Percentiles rank a stretch among this genome's conserved stretches.
These are phyloP conservation scores for Jaenimonas drosophilae DNA, from an alignment of 208 protist species.

Conservation along the genomic window DNA sequence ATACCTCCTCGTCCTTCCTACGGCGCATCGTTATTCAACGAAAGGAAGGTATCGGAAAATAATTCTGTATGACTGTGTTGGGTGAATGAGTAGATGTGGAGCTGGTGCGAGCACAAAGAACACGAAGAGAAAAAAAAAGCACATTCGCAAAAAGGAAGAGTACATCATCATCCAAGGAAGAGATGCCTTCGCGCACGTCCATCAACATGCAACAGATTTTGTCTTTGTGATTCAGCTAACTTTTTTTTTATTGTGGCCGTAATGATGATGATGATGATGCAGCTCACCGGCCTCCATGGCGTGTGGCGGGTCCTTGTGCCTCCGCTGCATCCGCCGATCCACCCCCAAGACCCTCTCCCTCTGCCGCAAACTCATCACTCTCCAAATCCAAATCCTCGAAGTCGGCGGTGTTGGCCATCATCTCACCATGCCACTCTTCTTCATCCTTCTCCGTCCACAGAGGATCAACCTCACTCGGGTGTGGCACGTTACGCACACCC, in stretches of 20 bases:
- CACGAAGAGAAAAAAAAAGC: slow-evolving; percentile 3
- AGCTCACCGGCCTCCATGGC: background rate
- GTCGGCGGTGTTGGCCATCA: slow-evolving; percentile 78
- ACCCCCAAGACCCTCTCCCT: slow-evolving; percentile 45
- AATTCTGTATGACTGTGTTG: slow-evolving; percentile 4
- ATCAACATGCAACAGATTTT: background rate
- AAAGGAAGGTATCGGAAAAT: slow-evolving; percentile 1
- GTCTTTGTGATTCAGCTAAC: background rate
- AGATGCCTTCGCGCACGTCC: background rate
- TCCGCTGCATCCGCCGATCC: slow-evolving; percentile 5
- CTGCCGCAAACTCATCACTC: slow-evolving; percentile 40
- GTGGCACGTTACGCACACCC: slow-evolving; percentile 88
- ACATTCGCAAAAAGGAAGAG: background rate
- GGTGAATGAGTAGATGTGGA: background rate
- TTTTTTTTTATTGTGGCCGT: slow-evolving; percentile 1
- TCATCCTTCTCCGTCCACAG: slow-evolving; percentile 89
- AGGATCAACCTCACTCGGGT: slow-evolving; percentile 84
- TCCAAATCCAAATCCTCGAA: slow-evolving; percentile 85
- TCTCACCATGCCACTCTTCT: slow-evolving; percentile 89
- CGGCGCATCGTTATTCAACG: slow-evolving; percentile 2
- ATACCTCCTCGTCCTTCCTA: slow-evolving; percentile 52
- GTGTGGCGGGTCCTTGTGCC: no score
- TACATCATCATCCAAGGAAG: background rate
- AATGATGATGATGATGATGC: background rate
- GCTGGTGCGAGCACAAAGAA: background rate